These are phyloP conservation scores for Lichenothelia convexa DNA, from an alignment of 495 filamentous ascomycete genomes.

Conservation along the genomic window DNA sequence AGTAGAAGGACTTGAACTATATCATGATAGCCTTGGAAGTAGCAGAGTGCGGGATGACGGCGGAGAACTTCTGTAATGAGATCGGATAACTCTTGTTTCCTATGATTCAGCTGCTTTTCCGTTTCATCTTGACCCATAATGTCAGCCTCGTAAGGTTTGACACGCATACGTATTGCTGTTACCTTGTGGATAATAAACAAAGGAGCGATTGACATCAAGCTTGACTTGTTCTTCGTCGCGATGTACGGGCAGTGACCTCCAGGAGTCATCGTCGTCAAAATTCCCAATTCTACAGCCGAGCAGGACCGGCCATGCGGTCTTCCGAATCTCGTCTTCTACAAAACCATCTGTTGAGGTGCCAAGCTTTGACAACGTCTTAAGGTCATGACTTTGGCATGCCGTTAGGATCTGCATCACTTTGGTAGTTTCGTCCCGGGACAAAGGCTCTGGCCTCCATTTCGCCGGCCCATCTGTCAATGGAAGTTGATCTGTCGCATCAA, in stretches of 20 bases:
- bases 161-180: constrained; percentile 10
- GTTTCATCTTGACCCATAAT: constrained; percentile 22
- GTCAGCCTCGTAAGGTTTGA: constrained; percentile 16
- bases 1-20: constrained; percentile 93
- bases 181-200: constrained; percentile 89
- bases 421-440: constrained; percentile 5
- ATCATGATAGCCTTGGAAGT: constrained; percentile 98
- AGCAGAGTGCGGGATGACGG: constrained; percentile 68
- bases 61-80: constrained; percentile 64
- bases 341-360: constrained; percentile 63
- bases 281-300: constrained; percentile 35
- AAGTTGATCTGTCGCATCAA: too few species aligned
- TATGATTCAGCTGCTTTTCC: constrained; percentile 39
- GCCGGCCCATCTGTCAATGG: too few species aligned
- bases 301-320: constrained; percentile 67
- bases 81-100: constrained; percentile 52
- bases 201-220: constrained; percentile 86
- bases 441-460: constrained; percentile 20
- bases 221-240: constrained; percentile 75
- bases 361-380: constrained; percentile 40
- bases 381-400: constrained; percentile 48
- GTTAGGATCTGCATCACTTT: constrained; percentile 36
- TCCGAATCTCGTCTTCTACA: constrained; percentile 60
- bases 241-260: constrained; percentile 44
- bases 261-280: constrained; percentile 18